Evolutionary conservation across 148 eudicot species (phyloP), one percentile per base, ranked within the genome.

Genomic region (Nepenthes mirabilis): DNA sequence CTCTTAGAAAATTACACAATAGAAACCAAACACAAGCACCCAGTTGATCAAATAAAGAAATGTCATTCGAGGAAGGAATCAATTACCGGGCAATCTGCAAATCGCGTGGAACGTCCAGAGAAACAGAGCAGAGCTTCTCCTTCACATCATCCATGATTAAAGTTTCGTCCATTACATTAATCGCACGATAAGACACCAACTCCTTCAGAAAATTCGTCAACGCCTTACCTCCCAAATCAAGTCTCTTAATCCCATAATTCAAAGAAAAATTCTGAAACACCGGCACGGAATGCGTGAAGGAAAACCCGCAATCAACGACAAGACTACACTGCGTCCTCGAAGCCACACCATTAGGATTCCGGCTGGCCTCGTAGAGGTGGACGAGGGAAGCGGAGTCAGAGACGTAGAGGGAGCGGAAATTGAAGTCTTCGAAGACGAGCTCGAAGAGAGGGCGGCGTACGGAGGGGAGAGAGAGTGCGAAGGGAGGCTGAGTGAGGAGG

Each of bases 121-220:
- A 93, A 58, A 93, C 95, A 58, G 86, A 93, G 70, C 96, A 93
- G 34, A 93, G 72, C 63, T 81, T 76, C 77, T 91, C 95, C 80
- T 93, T 93, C 14, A 84, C 96, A 76, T 93, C 79, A 66, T 93
- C 99, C 74, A 93, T 76, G 11, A 93, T 56, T 57, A 89, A 78
- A 45, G 89, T 77, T 71, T 93, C 99, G 57, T 93, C 99, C 99
- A 86, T 93, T n/a, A 89, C 89, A 84, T 93, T 89, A 48, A 93
- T 56, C 3, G 91, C 65, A 23, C 96, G 65, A 71, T 86, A 93
- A 12, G 91, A 84, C 36, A 93, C 82, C 78, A 93, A 52, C 72
- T 93, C 97, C 68, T 93, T 93, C 47, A 93, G 52, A 47, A 86
- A 93, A 77, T 93, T 93, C 1, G 89, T 93, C 54, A 93, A 49